Conservation (phyloP, 2,329 filamentous ascomycete species). For the Whalleya microplaca region DNA sequence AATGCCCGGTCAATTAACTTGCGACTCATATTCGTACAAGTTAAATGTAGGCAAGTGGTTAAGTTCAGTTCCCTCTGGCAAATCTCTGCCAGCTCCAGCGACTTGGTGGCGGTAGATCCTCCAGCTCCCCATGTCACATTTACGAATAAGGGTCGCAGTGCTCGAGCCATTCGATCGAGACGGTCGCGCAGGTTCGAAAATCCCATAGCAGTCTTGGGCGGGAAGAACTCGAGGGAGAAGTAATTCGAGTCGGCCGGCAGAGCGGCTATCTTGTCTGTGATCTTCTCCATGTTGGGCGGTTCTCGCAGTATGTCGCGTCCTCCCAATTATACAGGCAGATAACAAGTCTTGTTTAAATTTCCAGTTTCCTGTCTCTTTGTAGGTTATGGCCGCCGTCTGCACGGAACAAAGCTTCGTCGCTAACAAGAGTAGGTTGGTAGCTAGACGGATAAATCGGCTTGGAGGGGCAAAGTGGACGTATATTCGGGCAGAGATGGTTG, state of each 20-base stretch:
- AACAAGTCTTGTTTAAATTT: neutral
- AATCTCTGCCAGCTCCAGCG: constrained; percentile 90
- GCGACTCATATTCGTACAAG: constrained; percentile 96
- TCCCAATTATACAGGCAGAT: neutral
- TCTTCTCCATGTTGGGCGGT: constrained; percentile 70
- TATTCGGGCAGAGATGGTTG: too few species aligned
- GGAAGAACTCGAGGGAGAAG: constrained; percentile 99
- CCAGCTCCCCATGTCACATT: constrained; percentile 98
- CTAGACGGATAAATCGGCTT: too few species aligned
- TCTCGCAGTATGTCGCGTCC: neutral
- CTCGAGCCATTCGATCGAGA: constrained; percentile 92
- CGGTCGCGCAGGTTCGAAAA: constrained; percentile 92
- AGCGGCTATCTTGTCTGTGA: constrained; percentile 93
- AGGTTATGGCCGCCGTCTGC: too few species aligned
- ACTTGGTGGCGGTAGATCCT: constrained; percentile 88
- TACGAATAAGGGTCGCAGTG: constrained; percentile 88
- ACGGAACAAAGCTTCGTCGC: too few species aligned
- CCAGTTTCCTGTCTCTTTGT: neutral
- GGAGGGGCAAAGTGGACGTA: too few species aligned
- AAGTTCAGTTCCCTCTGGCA: constrained; percentile 90
- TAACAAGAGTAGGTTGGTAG: too few species aligned
- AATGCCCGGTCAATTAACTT: constrained; percentile 84
- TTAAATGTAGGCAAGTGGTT: constrained; percentile 94
- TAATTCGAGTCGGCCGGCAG: constrained; percentile 81
- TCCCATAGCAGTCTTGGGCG: constrained; percentile 94